phyloP scores from a whole-genome alignment of 2,329 filamentous ascomycete genomes.

The Sclerotinia subarctica region DNA sequence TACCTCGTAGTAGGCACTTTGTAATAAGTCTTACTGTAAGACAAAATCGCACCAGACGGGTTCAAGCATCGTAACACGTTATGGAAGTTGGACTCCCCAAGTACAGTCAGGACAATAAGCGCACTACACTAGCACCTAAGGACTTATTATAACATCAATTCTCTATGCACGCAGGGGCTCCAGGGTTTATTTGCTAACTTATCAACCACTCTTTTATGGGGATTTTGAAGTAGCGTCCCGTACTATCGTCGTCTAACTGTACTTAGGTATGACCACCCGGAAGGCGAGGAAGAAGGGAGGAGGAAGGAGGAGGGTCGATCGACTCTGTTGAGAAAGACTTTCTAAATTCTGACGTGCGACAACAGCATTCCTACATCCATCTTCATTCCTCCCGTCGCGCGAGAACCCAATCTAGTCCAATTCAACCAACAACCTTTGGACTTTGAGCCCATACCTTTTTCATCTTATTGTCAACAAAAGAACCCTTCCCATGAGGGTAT shows the following conservation, averaged over 20 bases:
- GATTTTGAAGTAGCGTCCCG: neutral
- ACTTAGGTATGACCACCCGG: neutral
- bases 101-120: no score
- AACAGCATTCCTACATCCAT: conserved; percentile 16
- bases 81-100: no score
- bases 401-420: neutral
- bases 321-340: neutral
- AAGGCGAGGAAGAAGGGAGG: neutral
- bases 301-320: neutral
- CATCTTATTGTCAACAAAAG: conserved; percentile 3
- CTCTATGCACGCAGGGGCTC: neutral
- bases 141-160: no score
- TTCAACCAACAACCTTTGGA: neutral
- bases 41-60: neutral
- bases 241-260: neutral
- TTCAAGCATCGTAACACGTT: conserved; percentile 5
- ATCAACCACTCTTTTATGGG: neutral
- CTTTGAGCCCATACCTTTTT: neutral
- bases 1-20: no score
- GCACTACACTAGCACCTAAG: no score
- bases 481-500: neutral
- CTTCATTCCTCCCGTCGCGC: conserved; percentile 13
- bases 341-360: conserved; percentile 7
- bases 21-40: neutral
- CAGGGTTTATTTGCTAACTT: neutral